Conservation (phyloP, 768 basidiomycete genomes). For the Suillus subaureus region DNA sequence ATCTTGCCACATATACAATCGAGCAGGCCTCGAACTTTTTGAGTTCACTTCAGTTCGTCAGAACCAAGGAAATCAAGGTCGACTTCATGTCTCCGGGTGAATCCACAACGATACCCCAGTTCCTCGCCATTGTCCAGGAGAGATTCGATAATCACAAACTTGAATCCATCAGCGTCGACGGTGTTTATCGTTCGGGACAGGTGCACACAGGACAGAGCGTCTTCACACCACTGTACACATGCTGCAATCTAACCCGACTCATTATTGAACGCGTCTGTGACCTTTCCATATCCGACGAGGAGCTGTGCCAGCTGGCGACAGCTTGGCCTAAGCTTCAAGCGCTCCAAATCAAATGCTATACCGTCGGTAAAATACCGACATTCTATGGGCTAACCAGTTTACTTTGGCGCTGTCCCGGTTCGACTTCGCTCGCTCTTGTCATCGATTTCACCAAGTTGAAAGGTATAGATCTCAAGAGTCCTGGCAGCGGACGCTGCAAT, state of each 20-base stretch:
- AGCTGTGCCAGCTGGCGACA: constrained; percentile 16
- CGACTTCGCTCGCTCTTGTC: constrained; percentile 24
- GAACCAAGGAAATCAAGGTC: not conserved
- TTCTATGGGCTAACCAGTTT: constrained; percentile 17
- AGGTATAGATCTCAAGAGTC: not conserved
- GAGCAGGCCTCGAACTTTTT: not conserved
- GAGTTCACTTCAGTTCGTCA: not conserved
- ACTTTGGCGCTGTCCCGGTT: constrained; percentile 13
- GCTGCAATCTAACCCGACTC: not conserved
- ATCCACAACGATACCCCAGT: not conserved
- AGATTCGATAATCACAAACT: not conserved
- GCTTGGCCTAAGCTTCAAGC: constrained; percentile 26
- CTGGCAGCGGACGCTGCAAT: not conserved
- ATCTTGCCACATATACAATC: not conserved
- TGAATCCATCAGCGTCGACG: not conserved
- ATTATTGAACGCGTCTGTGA: constrained; percentile 13
- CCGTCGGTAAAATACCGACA: constrained; percentile 20
- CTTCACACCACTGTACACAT: not conserved
- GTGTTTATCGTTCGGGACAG: not conserved
- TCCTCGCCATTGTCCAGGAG: not conserved
- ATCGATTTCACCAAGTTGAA: constrained; percentile 14
- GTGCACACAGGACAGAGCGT: not conserved
- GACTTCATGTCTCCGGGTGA: not conserved
- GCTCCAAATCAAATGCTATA: constrained; percentile 20
- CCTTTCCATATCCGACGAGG: constrained; percentile 19